phyloP scores from a whole-genome alignment of 495 filamentous ascomycete species.

The Filosporella fistucella region DNA sequence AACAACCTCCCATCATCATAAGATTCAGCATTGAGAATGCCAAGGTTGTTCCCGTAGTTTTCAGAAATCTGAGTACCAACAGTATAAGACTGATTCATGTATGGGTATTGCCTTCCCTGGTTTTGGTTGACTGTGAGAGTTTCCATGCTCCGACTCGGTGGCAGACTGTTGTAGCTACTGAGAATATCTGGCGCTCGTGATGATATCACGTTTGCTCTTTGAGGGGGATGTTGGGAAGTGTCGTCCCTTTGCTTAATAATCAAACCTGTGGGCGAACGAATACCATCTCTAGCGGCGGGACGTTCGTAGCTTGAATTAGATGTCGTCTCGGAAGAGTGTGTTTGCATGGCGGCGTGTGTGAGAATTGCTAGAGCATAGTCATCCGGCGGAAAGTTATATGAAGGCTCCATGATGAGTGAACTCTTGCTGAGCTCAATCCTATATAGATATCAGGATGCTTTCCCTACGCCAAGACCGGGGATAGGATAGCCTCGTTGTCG shows the following conservation, averaged over 20 bases:
- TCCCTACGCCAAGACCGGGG: neutral
- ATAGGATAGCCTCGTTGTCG: too few species aligned
- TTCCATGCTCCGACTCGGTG: conserved; percentile 14
- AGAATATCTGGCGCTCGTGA: neutral
- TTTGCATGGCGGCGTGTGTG: conserved; percentile 19
- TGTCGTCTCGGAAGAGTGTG: conserved; percentile 1
- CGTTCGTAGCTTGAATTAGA: conserved; percentile 6
- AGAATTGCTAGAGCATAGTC: conserved; percentile 21
- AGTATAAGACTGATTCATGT: conserved; percentile 6
- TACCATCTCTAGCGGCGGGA: neutral
- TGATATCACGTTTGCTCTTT: neutral
- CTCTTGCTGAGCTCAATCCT: too few species aligned
- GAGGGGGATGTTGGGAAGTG: neutral
- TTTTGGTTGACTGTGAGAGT: conserved; percentile 9
- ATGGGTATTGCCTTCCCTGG: conserved; percentile 6
- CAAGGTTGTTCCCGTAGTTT: conserved; percentile 25
- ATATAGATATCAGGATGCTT: neutral
- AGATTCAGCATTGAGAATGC: conserved; percentile 44
- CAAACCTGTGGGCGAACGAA: neutral
- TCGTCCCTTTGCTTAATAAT: conserved; percentile 17
- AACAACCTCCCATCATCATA: conserved; percentile 31
- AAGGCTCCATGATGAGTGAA: conserved; percentile 10
- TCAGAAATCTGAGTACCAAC: conserved; percentile 13
- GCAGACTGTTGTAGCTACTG: neutral
- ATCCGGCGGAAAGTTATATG: conserved; percentile 14